A percentile compares a stretch with the other conserved stretches of the same genome.
Conservation (phyloP, 2,329 filamentous ascomycete genomes). For the Cryphonectria carpinicola region DNA sequence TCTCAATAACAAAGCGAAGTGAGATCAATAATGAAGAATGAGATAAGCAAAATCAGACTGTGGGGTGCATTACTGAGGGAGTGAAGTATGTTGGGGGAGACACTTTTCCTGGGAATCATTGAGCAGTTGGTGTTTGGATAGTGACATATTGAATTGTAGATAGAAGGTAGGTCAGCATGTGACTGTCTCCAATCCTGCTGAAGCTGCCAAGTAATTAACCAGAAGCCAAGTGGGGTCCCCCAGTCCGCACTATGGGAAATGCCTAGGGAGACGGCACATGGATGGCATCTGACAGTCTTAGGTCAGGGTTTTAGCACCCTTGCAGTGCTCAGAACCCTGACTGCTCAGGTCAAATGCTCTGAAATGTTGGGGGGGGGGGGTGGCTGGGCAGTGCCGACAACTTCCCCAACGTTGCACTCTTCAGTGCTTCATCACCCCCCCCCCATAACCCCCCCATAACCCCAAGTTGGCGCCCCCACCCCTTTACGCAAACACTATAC, state of each 20-base stretch:
- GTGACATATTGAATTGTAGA: neutral
- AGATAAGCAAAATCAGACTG: neutral
- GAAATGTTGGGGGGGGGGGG: neutral
- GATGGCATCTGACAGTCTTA: neutral
- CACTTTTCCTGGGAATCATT: neutral
- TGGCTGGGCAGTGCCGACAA: neutral
- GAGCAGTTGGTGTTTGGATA: neutral
- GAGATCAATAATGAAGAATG: neutral
- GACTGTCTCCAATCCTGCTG: neutral
- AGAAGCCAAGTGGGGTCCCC: neutral
- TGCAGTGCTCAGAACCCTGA: neutral
- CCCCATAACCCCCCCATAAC: neutral
- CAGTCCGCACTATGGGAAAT: neutral
- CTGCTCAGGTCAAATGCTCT: neutral
- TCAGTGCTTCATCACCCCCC: neutral
- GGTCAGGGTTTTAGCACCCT: neutral
- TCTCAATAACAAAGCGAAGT: neutral
- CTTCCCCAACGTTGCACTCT: constrained; percentile 6
- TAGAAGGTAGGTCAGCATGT: neutral
- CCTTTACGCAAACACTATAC: constrained; percentile 11
- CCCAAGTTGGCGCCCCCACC: neutral
- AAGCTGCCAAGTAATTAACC: neutral
- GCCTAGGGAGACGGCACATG: neutral
- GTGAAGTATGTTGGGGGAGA: neutral
- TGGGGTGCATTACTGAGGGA: neutral